phyloP scores from a whole-genome alignment of 31 red algal genomes.

The Bonnemaisonia californica region DNA sequence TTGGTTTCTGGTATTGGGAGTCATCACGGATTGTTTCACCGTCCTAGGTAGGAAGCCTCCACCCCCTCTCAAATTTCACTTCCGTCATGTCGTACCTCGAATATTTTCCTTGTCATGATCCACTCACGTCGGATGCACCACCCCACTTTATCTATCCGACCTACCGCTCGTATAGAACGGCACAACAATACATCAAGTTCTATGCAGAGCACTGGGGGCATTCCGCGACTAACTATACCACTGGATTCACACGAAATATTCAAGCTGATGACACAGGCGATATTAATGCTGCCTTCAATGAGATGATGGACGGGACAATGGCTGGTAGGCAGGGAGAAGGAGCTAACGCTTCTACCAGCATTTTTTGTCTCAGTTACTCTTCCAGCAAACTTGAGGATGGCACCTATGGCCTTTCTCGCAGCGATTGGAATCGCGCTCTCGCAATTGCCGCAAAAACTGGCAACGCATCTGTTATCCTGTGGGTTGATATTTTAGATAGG shows the following conservation, averaged over 20 bases:
- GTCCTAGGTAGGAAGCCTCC: no score
- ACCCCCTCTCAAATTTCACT: no score
- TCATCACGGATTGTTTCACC: no score
- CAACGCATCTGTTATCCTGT: neutral
- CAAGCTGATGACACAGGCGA: conserved; percentile 9
- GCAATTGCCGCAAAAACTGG: conserved; percentile 4
- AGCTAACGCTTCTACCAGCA: neutral
- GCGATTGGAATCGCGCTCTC: conserved; percentile 18
- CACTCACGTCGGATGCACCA: neutral
- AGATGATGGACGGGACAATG: conserved; percentile 10
- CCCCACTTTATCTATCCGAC: conserved; percentile 1
- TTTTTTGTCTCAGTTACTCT: conserved; percentile 19
- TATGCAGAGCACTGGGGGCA: conserved; percentile 2
- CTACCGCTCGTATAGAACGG: neutral
- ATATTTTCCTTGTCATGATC: conserved; percentile 9
- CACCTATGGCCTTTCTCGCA: conserved; percentile 7
- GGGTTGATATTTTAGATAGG: conserved; percentile 15
- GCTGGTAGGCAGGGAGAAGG: neutral
- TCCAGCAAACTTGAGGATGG: conserved; percentile 12
- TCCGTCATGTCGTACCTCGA: neutral
- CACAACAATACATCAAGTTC: neutral
- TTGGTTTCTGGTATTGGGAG: no score
- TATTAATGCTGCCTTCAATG: conserved; percentile 4
- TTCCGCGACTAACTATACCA: neutral
- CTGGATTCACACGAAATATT: conserved; percentile 13